Evolutionary conservation across 208 protist genomes (phyloP).

Genomic region (Acanthamoeba pearcei): DNA sequence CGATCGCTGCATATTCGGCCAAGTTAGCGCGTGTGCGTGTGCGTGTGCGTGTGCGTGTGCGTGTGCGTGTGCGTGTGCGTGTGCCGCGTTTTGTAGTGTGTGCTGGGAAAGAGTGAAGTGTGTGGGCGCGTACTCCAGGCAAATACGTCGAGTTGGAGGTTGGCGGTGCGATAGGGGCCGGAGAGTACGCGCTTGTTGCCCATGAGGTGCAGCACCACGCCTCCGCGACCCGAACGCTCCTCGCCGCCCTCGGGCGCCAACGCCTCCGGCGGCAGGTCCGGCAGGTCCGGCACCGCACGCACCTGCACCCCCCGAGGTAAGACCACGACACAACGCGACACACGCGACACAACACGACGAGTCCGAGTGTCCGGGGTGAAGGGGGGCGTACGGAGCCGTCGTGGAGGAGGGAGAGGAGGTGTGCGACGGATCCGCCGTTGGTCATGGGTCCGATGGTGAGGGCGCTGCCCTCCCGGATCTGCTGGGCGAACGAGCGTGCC

Average conservation of each 20-base stretch:
- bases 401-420: conserved; percentile 3
- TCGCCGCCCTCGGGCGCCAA: not conserved
- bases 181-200: not conserved
- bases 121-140: not conserved
- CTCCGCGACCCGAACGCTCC: not conserved
- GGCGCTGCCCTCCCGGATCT: not conserved
- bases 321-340: too few species aligned
- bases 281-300: not conserved
- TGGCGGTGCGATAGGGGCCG: not conserved
- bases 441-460: not conserved
- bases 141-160: not conserved
- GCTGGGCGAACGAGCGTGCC: not conserved
- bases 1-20: not conserved
- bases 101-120: not conserved
- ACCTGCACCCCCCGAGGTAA: not conserved
- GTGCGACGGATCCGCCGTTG: not conserved
- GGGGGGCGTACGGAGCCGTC: not conserved
- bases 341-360: too few species aligned
- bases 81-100: not conserved
- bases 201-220: conserved; percentile 10
- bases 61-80: too few species aligned
- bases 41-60: too few species aligned
- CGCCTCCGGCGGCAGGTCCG: not conserved
- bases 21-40: too few species aligned
- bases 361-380: not conserved